Percentiles rank a stretch among this genome's conserved stretches.
Conservation (phyloP, 305 asterid species). For the Fraxinus latifolia region DNA sequence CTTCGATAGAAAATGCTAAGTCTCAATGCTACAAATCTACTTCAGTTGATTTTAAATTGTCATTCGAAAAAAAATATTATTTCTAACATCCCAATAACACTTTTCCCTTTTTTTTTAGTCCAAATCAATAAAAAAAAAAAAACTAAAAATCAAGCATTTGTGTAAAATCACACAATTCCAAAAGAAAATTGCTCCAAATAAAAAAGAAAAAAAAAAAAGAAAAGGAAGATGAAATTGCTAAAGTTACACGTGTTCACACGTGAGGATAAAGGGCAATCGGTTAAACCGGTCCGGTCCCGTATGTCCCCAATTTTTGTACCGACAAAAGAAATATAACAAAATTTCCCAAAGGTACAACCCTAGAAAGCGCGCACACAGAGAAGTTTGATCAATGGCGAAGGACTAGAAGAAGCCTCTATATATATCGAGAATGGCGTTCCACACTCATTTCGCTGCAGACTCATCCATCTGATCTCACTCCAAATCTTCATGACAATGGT, state of each 20-base stretch:
- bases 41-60: background rate
- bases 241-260: slow-evolving; percentile 1
- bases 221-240: background rate
- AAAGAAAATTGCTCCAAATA: background rate
- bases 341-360: slow-evolving; percentile 36
- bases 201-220: background rate
- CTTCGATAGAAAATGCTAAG: background rate
- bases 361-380: slow-evolving; percentile 21
- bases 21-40: background rate
- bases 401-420: background rate
- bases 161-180: background rate
- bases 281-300: slow-evolving; percentile 4
- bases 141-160: background rate
- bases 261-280: slow-evolving; percentile 1
- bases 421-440: background rate
- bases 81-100: background rate
- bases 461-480: slow-evolving; percentile 21
- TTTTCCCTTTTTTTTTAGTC: background rate
- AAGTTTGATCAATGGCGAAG: background rate
- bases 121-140: background rate
- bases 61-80: background rate
- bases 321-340: background rate
- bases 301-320: background rate
- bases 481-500: slow-evolving; percentile 20
- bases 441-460: background rate